Evolutionary conservation across 805 yeast genomes (phyloP).

Genomic region (Dipodascus albidus): DNA sequence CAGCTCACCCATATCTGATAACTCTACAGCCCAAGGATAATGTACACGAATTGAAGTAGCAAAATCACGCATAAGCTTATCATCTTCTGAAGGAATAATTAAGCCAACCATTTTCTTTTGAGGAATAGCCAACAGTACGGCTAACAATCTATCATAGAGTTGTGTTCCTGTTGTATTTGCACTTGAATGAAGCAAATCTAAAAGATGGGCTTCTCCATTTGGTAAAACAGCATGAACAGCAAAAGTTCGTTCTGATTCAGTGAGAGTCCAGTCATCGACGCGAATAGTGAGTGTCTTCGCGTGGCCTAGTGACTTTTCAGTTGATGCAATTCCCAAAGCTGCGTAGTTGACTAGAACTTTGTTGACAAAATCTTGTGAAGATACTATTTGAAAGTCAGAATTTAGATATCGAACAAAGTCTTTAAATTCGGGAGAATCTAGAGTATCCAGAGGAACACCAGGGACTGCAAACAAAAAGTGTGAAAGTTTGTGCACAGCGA

Average conservation of each 20-base stretch:
- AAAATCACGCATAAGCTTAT: not conserved
- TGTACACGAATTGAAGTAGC: not conserved
- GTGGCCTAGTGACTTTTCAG: not conserved
- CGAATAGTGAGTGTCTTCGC: not conserved
- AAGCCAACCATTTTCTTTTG: not conserved
- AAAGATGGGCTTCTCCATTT: not conserved
- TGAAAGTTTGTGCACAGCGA: not conserved
- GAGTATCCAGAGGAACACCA: not conserved
- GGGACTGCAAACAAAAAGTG: not conserved
- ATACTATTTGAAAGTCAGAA: not conserved
- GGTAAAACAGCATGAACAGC: not conserved
- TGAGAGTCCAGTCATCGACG: not conserved
- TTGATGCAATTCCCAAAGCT: not conserved
- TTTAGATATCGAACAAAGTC: not conserved
- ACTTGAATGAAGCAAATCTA: not conserved
- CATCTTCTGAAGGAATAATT: not conserved
- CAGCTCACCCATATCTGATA: not conserved
- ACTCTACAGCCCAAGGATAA: not conserved
- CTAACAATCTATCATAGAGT: not conserved
- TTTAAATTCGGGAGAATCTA: not conserved
- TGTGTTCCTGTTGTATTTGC: not conserved
- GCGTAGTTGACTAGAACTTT: not conserved
- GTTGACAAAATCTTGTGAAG: not conserved
- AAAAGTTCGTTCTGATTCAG: not conserved
- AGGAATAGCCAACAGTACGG: not conserved